Conservation (phyloP, 768 basidiomycete species). For the Boletus edulis region DNA sequence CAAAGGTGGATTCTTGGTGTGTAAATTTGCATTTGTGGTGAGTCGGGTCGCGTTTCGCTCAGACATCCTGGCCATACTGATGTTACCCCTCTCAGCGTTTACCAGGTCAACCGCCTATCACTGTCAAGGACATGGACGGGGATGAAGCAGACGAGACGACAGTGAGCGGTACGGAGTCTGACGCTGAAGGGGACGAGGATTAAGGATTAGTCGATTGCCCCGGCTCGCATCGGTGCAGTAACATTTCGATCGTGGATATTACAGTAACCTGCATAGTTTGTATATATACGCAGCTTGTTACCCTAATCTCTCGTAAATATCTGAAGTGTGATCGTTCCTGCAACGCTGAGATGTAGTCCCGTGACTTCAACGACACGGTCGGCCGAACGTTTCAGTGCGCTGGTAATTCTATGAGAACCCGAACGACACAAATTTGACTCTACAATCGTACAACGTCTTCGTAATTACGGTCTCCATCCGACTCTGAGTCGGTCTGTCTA, state of each 20-base stretch:
- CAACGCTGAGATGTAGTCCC: too few relatives aligned
- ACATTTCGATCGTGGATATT: background rate
- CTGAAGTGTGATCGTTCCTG: too few relatives aligned
- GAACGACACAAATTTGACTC: too few relatives aligned
- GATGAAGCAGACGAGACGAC: background rate
- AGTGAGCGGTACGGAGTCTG: background rate
- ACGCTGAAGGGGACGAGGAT: slow-evolving; percentile 2
- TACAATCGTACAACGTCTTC: too few relatives aligned
- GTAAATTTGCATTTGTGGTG: slow-evolving; percentile 84
- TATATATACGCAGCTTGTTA: too few relatives aligned
- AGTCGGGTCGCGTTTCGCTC: slow-evolving; percentile 9
- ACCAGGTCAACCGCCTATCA: slow-evolving; percentile 20
- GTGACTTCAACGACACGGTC: too few relatives aligned
- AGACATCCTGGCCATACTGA: background rate
- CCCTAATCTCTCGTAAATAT: too few relatives aligned
- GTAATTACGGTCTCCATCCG: too few relatives aligned
- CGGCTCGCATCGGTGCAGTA: too few relatives aligned
- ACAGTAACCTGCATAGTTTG: background rate
- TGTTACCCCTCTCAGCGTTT: slow-evolving; percentile 17
- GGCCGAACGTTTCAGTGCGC: too few relatives aligned
- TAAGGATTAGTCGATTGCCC: background rate
- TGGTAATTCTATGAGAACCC: too few relatives aligned
- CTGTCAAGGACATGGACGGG: slow-evolving; percentile 19
- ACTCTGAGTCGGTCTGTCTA: too few relatives aligned
- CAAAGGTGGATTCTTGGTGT: slow-evolving; percentile 69